Percentiles rank a stretch among this genome's conserved stretches.
Evolutionary conservation across 306 rosid species (phyloP).

Genomic region (Vachellia collinsii): DNA sequence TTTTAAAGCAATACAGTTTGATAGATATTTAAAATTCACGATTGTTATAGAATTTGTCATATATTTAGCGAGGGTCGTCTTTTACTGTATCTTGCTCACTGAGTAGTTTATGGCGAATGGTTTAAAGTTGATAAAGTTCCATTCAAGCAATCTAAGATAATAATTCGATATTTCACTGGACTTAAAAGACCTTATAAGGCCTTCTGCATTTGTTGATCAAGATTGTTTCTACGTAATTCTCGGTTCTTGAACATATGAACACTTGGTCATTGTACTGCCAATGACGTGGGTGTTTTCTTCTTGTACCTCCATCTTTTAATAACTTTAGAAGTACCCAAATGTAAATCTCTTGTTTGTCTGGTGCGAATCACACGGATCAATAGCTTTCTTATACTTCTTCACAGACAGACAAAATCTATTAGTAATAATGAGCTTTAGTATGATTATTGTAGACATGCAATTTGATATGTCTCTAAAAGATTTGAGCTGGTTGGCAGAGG

Average conservation of each 20-base stretch:
- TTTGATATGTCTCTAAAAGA: neutral
- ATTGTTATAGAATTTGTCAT: constrained; percentile 34
- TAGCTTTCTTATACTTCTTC: neutral
- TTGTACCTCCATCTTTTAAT: neutral
- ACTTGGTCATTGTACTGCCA: neutral
- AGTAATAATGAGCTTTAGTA: neutral
- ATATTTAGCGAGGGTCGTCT: neutral
- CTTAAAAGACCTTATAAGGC: neutral
- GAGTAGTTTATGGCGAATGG: neutral
- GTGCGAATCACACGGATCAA: neutral
- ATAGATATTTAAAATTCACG: constrained; percentile 28
- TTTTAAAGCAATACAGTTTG: constrained; percentile 23
- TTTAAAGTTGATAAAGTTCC: neutral
- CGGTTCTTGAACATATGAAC: neutral
- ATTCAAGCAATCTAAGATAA: neutral
- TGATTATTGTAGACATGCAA: neutral
- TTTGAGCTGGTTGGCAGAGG: neutral
- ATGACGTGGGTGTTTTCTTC: neutral
- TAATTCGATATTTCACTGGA: neutral
- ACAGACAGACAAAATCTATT: neutral
- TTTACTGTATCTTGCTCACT: constrained; percentile 13
- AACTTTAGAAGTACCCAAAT: neutral
- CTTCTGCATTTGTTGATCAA: constrained; percentile 2
- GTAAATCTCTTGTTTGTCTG: neutral
- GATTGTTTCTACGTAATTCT: neutral